phyloP scores from a whole-genome alignment of 805 yeast genomes.

The Lipomyces orientalis region DNA sequence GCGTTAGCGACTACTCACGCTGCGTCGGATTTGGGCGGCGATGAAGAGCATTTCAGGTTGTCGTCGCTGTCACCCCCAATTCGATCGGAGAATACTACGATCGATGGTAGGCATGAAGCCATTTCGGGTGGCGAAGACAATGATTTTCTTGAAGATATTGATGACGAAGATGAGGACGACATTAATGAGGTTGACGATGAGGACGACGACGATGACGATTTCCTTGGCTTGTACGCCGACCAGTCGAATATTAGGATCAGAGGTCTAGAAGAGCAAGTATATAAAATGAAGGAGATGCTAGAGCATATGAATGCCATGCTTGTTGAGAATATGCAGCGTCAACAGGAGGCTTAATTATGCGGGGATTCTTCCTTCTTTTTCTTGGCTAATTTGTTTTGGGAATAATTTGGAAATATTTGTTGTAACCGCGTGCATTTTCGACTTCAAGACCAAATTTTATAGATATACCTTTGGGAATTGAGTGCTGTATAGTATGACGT shows the following conservation, averaged over 20 bases:
- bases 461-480: background rate
- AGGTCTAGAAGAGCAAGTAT: constrained; percentile 34
- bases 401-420: background rate
- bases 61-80: constrained; percentile 16
- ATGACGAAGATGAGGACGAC: constrained; percentile 14
- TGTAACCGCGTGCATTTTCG: background rate
- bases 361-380: too few species aligned
- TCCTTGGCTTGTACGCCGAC: constrained; percentile 31
- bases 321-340: constrained; percentile 18
- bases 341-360: background rate
- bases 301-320: constrained; percentile 27
- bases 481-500: background rate
- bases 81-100: background rate
- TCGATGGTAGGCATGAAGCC: constrained; percentile 6
- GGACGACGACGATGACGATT: constrained; percentile 35
- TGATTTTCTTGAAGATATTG: constrained; percentile 7
- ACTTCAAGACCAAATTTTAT: background rate
- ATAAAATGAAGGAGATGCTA: constrained; percentile 32
- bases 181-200: constrained; percentile 21
- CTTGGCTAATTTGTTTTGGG: too few species aligned
- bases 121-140: constrained; percentile 6
- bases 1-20: constrained; percentile 11
- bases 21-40: background rate
- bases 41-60: constrained; percentile 13
- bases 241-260: constrained; percentile 31